Base-by-base conservation (phyloP, 1,284 basidiomycete genomes). In the Trametes versicolor region DNA sequence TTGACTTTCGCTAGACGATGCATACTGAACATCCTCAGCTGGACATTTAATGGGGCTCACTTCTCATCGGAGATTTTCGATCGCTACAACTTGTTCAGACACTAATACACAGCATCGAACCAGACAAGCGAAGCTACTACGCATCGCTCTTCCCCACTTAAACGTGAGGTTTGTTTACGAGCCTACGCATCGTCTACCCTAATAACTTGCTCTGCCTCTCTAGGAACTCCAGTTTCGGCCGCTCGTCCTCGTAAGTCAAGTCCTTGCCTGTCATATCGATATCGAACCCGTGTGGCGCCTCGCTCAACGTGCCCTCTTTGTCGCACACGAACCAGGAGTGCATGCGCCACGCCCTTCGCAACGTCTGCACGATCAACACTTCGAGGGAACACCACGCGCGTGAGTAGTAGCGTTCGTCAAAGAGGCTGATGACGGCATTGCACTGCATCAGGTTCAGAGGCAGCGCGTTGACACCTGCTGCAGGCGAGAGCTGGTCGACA, bases 301-400 rank as follows among this genome's bases (percentile, higher is more conserved):
- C 45, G 15, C 4, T 23, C 4, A 58, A 12, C 36, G 7, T 12
- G 4, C 57, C 57, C 2, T 49, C 9, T 23, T 29, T 21, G 36
- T 49, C 57, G 34, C 34, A 58, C 34, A 34, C 47, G 25, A 50
- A 58, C 57, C 57, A 58, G 5, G 23, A 9, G 9, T 58, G 57
- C 23, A 50, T 32, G 1, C 47, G 47, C 57, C 57, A 58, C 47
- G 57, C 34, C 23, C 15, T 19, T 2, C 57, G 57, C 47, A 58
- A 15, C 17, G 23, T 39, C 23, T 50, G 47, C 25, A 27, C 47
- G 12, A 50, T 58, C 21, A 49, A n/a, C 56, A 50, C 57, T 34
- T 50, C 57, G 43, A 58, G 23, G 6, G 47, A 36, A 25, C 57
- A 58, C 57, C 47, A 58, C 36, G 57, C 47, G 15, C 57, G 57